phyloP scores from a whole-genome alignment of 1,139 yeast genomes.

The Spathaspora sp. region DNA sequence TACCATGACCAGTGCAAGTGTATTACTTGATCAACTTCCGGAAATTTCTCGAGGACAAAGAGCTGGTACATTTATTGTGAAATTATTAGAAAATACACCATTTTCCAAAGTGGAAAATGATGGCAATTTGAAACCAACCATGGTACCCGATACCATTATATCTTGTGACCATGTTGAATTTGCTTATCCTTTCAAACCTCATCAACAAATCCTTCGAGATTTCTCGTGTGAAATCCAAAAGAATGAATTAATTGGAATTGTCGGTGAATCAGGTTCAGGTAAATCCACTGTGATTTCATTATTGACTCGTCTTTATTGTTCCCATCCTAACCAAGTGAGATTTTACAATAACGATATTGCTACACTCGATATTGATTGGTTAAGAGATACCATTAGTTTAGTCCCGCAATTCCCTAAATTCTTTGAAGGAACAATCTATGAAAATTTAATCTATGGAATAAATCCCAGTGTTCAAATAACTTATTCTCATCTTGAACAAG shows the following conservation, averaged over 20 bases:
- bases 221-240: conserved; percentile 40
- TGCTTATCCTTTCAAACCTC: conserved; percentile 37
- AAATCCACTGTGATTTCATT: conserved; percentile 67
- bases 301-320: conserved; percentile 49
- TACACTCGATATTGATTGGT: conserved; percentile 43
- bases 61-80: conserved; percentile 57
- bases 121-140: conserved; percentile 22
- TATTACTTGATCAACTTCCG: conserved; percentile 64
- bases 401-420: conserved; percentile 70
- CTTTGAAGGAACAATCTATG: conserved; percentile 65
- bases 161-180: conserved; percentile 47
- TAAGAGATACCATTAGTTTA: conserved; percentile 55
- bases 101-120: conserved; percentile 28
- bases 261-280: conserved; percentile 81
- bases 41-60: conserved; percentile 76
- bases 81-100: conserved; percentile 37
- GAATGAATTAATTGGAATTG: conserved; percentile 58
- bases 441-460: conserved; percentile 67
- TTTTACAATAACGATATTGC: conserved; percentile 44
- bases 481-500: conserved; percentile 38
- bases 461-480: conserved; percentile 20
- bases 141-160: conserved; percentile 23
- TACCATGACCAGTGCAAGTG: conserved; percentile 64
- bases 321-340: conserved; percentile 30
- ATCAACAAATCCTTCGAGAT: conserved; percentile 30